phyloP scores from a whole-genome alignment of 306 rosid genomes.

The Abrus precatorius region DNA sequence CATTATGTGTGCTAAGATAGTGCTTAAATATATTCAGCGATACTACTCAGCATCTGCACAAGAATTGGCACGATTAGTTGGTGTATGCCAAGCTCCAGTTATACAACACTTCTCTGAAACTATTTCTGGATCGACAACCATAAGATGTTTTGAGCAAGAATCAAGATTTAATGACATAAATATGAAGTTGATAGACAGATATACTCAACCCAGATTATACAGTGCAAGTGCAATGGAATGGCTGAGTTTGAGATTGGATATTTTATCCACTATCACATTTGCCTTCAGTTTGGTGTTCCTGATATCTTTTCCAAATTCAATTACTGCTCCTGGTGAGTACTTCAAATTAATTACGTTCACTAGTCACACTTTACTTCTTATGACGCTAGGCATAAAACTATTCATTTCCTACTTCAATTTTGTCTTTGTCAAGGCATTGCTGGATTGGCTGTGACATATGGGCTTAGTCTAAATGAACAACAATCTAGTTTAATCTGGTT shows the following conservation, averaged over 20 bases:
- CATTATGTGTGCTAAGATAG: not conserved
- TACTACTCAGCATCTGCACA: conserved; percentile 7
- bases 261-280: conserved; percentile 64
- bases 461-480: conserved; percentile 62
- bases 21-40: conserved; percentile 1
- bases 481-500: conserved; percentile 58
- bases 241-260: conserved; percentile 67
- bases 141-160: conserved; percentile 62
- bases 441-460: conserved; percentile 75
- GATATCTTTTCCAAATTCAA: conserved; percentile 13
- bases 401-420: not conserved
- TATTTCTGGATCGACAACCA: conserved; percentile 21
- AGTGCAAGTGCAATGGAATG: conserved; percentile 66
- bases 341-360: not conserved
- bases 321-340: conserved; percentile 58
- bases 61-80: conserved; percentile 16
- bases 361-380: conserved; percentile 9
- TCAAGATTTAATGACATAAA: conserved; percentile 62
- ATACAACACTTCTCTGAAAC: conserved; percentile 21
- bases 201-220: conserved; percentile 64
- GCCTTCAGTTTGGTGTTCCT: conserved; percentile 44
- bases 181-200: conserved; percentile 64
- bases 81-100: conserved; percentile 31
- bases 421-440: conserved; percentile 58
- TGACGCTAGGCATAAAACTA: not conserved